Evolutionary conservation across 495 filamentous ascomycete genomes (phyloP).

Genomic region (Penicillium antarcticum): DNA sequence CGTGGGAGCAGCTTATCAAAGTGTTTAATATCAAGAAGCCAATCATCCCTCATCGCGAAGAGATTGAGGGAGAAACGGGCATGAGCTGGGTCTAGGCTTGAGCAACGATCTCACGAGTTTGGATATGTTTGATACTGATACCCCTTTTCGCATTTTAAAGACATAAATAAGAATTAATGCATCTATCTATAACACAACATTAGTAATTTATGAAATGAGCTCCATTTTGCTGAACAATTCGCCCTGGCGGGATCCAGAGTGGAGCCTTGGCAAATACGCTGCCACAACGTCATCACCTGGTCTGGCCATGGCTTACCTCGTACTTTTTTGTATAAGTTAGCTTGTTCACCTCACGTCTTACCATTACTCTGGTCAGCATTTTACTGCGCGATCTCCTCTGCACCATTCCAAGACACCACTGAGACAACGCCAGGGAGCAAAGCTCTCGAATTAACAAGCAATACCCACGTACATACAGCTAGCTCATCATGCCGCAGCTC

Average conservation of each 20-base stretch:
- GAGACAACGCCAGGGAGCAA: constrained; percentile 16
- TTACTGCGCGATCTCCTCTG: not conserved
- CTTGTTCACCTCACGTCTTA: not conserved
- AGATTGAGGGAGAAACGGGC: constrained; percentile 51
- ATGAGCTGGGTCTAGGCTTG: constrained; percentile 65
- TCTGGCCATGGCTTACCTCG: too few relatives aligned
- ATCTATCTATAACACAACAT: too few relatives aligned
- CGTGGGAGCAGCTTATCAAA: constrained; percentile 72
- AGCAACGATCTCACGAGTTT: not conserved
- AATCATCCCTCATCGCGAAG: constrained; percentile 80
- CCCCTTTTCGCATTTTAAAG: not conserved
- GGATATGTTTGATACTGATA: constrained; percentile 5
- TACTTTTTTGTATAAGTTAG: not conserved
- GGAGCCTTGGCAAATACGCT: too few relatives aligned
- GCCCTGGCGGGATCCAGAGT: too few relatives aligned
- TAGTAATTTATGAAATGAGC: too few relatives aligned
- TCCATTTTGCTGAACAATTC: too few relatives aligned
- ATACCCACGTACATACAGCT: not conserved
- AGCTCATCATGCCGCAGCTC: constrained; percentile 33
- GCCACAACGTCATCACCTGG: too few relatives aligned
- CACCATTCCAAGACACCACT: constrained; percentile 21
- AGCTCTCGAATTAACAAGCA: not conserved
- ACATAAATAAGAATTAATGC: too few relatives aligned
- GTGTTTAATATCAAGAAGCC: constrained; percentile 69
- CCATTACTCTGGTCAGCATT: not conserved